Evolutionary conservation across 1,139 yeast species (phyloP).

Genomic region (Ogataea hybrid): DNA sequence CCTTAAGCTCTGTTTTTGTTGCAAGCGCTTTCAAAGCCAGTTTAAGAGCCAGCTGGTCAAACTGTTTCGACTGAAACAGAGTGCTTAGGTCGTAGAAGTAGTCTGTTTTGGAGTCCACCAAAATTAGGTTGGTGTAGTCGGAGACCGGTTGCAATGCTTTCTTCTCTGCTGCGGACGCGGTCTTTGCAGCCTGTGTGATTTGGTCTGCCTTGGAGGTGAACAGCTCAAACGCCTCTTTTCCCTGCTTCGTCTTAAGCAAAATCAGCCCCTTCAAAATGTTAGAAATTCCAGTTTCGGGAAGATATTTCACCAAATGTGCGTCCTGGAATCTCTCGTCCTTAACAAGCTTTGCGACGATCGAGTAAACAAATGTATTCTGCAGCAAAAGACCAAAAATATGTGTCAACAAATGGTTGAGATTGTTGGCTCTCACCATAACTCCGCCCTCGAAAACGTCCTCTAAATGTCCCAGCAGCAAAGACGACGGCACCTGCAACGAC

Average conservation of each 20-base stretch:
- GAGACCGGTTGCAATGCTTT: constrained; percentile 15
- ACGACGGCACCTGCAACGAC: constrained; percentile 1
- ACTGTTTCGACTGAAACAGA: constrained; percentile 21
- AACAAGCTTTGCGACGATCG: constrained; percentile 25
- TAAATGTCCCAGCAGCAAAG: constrained; percentile 11
- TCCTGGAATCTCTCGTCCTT: constrained; percentile 9
- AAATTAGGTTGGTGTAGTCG: constrained; percentile 12
- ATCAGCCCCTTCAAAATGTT: constrained; percentile 30
- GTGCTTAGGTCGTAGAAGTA: constrained; percentile 26
- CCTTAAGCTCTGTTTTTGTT: constrained; percentile 15
- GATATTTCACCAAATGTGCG: constrained; percentile 16
- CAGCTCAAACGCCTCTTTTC: constrained; percentile 28
- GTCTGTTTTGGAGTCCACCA: constrained; percentile 21
- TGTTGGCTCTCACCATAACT: constrained; percentile 25
- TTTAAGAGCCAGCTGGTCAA: constrained; percentile 23
- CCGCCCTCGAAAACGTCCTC: constrained; percentile 21
- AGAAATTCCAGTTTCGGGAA: constrained; percentile 26
- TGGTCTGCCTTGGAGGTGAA: constrained; percentile 26
- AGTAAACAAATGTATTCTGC: constrained; percentile 27
- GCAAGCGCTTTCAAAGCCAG: constrained; percentile 25
- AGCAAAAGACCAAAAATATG: constrained; percentile 15
- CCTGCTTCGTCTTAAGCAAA: constrained; percentile 25
- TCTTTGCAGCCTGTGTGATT: constrained; percentile 23
- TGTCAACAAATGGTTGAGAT: constrained; percentile 24
- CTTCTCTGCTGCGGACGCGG: constrained; percentile 17